Evolutionary conservation across 164 flowering plant genomes (phyloP).

Genomic region (Protea cynaroides): DNA sequence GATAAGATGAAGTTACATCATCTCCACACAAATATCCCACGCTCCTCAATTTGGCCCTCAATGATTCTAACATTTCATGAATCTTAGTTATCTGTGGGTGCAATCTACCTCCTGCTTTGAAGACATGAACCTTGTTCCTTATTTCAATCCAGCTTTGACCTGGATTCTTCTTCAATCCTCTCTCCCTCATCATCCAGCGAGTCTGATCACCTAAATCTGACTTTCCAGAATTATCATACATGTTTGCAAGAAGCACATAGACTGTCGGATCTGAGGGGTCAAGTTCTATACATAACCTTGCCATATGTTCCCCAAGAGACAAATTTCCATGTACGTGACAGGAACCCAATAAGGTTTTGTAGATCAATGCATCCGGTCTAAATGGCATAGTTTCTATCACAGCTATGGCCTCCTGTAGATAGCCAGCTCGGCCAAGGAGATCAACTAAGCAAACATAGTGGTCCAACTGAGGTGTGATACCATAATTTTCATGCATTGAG

Average conservation of each 20-base stretch:
- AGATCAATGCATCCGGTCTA: constrained; percentile 35
- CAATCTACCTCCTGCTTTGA: constrained; percentile 31
- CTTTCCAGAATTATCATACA: constrained; percentile 40
- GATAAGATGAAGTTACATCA: constrained; percentile 19
- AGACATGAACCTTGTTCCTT: constrained; percentile 28
- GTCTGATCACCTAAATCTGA: constrained; percentile 28
- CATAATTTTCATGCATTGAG: constrained; percentile 29
- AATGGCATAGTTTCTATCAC: constrained; percentile 44
- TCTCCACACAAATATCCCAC: constrained; percentile 18
- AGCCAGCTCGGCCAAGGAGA: constrained; percentile 53
- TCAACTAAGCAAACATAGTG: constrained; percentile 56
- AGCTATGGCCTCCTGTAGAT: constrained; percentile 38
- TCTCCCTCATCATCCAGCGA: constrained; percentile 35
- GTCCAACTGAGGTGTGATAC: constrained; percentile 30
- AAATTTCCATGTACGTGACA: constrained; percentile 43
- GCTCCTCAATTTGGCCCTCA: constrained; percentile 16
- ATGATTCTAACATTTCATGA: constrained; percentile 23
- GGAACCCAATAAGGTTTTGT: constrained; percentile 42
- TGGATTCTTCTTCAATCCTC: constrained; percentile 37
- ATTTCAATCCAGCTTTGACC: constrained; percentile 45
- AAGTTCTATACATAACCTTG: constrained; percentile 36
- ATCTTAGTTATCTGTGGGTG: constrained; percentile 32
- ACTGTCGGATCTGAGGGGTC: constrained; percentile 46
- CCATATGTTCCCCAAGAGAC: constrained; percentile 50
- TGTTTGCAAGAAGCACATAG: constrained; percentile 44